Conservation (phyloP, 192 early-diverging fungal species). For the Podila verticillata region DNA sequence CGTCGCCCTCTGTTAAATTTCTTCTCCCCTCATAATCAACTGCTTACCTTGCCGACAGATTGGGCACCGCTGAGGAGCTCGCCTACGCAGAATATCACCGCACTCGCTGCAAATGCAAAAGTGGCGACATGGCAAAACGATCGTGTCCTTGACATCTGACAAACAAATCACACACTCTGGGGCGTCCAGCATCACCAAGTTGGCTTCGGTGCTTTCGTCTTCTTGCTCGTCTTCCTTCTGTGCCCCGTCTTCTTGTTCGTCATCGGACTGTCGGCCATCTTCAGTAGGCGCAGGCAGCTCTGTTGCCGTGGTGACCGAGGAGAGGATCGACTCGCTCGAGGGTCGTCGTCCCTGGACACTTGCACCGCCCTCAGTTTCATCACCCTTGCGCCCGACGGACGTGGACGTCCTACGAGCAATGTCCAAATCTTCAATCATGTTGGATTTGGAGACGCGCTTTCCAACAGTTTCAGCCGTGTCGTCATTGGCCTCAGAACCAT, state of each 20-base stretch:
- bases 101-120: constrained; percentile 82
- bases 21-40: neutral
- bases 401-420: too few relatives aligned
- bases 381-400: too few relatives aligned
- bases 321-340: too few relatives aligned
- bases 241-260: neutral
- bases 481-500: neutral
- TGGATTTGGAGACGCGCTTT: too few relatives aligned
- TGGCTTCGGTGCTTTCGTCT: neutral
- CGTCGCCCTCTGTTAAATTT: neutral
- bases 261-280: neutral
- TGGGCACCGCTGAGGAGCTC: constrained; percentile 42
- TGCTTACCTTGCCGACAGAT: constrained; percentile 50
- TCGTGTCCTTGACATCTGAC: constrained; percentile 74
- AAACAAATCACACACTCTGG: constrained; percentile 84
- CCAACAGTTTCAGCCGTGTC: too few relatives aligned
- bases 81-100: constrained; percentile 69
- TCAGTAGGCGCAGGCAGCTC: neutral
- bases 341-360: too few relatives aligned
- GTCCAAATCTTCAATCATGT: too few relatives aligned
- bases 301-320: too few relatives aligned
- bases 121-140: constrained; percentile 84
- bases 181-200: constrained; percentile 48
- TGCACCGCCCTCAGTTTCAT: too few relatives aligned
- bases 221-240: constrained; percentile 9